Conservation (phyloP, 768 basidiomycete genomes). For the Termitomyces sp. region DNA sequence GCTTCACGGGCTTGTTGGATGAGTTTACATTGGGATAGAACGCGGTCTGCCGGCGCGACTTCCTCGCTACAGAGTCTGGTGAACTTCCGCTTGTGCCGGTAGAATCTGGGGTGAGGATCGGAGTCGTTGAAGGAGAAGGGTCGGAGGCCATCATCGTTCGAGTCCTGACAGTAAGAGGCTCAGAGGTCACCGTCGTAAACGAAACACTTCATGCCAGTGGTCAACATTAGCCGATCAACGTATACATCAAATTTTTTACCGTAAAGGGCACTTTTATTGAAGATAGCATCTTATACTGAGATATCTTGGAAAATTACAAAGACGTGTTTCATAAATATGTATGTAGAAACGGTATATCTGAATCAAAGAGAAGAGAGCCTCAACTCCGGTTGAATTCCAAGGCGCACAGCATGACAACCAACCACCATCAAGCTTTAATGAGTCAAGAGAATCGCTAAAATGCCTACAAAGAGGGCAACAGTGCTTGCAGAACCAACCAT, state of each 20-base stretch:
- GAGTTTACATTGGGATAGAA: slow-evolving; percentile 76
- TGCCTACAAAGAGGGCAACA: background rate
- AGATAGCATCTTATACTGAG: no score
- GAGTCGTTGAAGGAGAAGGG: slow-evolving; percentile 45
- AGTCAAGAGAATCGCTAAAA: background rate
- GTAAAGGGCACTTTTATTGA: background rate
- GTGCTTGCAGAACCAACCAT: background rate
- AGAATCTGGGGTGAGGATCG: slow-evolving; percentile 60
- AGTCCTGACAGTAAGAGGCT: background rate
- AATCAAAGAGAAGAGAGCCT: background rate
- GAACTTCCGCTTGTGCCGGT: slow-evolving; percentile 36
- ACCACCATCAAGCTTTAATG: background rate
- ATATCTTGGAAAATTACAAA: background rate
- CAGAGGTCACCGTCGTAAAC: slow-evolving; percentile 5
- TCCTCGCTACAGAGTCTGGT: slow-evolving; percentile 29
- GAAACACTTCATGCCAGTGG: background rate
- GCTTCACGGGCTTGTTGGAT: slow-evolving; percentile 70
- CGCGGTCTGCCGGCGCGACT: slow-evolving; percentile 64
- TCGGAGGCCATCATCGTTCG: slow-evolving; percentile 30
- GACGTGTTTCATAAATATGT: background rate
- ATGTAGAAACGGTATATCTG: background rate
- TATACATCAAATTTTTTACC: background rate
- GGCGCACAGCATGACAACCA: background rate
- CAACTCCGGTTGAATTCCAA: background rate
- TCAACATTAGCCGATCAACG: slow-evolving; percentile 6